Base-by-base conservation (phyloP, 106 monocot species). In the Dendrobium chrysotoxum region DNA sequence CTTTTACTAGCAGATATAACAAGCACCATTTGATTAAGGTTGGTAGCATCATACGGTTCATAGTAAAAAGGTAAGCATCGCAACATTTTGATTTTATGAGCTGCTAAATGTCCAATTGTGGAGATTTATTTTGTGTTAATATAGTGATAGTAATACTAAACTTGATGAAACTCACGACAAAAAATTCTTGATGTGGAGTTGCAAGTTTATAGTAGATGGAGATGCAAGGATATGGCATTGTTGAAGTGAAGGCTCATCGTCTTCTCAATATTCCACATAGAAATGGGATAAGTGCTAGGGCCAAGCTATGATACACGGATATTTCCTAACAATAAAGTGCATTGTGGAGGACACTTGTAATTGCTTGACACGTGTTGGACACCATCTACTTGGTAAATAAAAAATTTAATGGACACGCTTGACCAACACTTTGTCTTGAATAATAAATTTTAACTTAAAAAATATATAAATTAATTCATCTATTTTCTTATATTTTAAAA, bases 31-130 rank as follows among this genome's bases (percentile, higher is more conserved):
- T 28, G 2, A 90, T 94, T 39, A 88, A 82, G 84, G 82, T 40
- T 70, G 94, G 91, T 80, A 91, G 85, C 79, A 85, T 91, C 58
- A 75, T 94, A 72, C 79, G 84, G 12, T 91, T 94, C 78, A 75
- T 50, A 42, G 82, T 91, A 38, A 89, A 91, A 89, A 90, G 94
- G 94, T 94, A 75, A 80, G 75, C 20, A 13, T 7, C 0, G 13
- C 45, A 6, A 21, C 8, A 50, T 67, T 67, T 5, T 67, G 25
- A 67, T 5, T 12, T 28, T 28, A 10, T 70, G 70, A 30, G 70
- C 70, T 70, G 31, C 70, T 11, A 61, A 21, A n/a, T 23, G n/a
- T 61, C 23, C n/a, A 61, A 61, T 61, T 61, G 6, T 23, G 20
- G 31, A 70, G n/a, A 21, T 30, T 70, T 70, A 21, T 70, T 70